Percentiles rank a stretch among this genome's conserved stretches.
phyloP scores from a whole-genome alignment of 768 basidiomycete genomes.

The Hygrophoropsis aurantiaca region DNA sequence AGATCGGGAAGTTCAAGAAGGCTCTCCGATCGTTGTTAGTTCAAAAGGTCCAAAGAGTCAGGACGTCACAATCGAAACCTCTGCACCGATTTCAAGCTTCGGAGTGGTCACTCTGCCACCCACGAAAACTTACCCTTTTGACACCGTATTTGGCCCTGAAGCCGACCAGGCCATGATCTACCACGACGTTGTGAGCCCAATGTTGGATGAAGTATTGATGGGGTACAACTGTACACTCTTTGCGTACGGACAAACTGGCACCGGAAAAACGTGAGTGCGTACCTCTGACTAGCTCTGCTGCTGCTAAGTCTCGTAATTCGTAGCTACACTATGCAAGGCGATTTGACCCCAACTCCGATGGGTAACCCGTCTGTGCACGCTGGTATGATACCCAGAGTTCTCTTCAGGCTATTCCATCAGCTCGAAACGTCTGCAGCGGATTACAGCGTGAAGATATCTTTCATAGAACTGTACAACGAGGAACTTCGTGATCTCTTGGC shows the following conservation, averaged over 20 bases:
- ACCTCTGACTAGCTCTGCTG: no score
- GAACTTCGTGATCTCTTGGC: constrained; percentile 93
- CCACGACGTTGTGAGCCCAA: constrained; percentile 88
- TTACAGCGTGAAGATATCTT: constrained; percentile 92
- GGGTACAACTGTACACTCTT: constrained; percentile 98
- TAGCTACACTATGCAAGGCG: constrained; percentile 97
- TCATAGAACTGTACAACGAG: constrained; percentile 96
- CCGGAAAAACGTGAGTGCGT: constrained; percentile 95
- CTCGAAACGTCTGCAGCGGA: constrained; percentile 77
- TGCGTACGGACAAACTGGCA: constrained; percentile 98
- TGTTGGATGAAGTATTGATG: constrained; percentile 89
- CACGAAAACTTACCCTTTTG: constrained; percentile 88
- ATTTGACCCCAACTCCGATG: constrained; percentile 77
- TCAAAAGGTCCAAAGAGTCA: constrained; percentile 75
- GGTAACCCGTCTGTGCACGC: constrained; percentile 87
- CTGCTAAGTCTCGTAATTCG: constrained; percentile 13
- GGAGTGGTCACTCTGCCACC: constrained; percentile 77
- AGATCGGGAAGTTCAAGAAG: constrained; percentile 79
- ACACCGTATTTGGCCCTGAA: constrained; percentile 94
- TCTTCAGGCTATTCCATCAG: constrained; percentile 88
- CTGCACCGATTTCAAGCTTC: constrained; percentile 63
- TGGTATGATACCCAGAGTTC: constrained; percentile 93
- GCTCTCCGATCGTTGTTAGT: constrained; percentile 84
- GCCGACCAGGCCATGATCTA: constrained; percentile 95
- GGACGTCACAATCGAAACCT: constrained; percentile 79